Percentiles rank a stretch among this genome's conserved stretches.
These are phyloP conservation scores for Abortiporus biennis DNA, from an alignment of 1,284 basidiomycete genomes.

Conservation along the genomic window DNA sequence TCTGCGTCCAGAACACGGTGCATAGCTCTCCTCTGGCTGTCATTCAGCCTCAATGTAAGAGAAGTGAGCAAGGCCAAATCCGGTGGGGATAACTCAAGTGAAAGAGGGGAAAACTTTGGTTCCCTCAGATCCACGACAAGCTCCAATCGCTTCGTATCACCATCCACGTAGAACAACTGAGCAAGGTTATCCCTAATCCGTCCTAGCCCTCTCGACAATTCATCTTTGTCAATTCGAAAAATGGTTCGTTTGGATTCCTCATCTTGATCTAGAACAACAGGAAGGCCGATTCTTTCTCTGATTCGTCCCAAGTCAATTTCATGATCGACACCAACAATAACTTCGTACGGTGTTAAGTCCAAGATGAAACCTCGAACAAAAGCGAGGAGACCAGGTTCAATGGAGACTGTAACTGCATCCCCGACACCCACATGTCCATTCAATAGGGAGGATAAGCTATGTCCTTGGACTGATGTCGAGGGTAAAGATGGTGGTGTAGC, in stretches of 20 bases:
- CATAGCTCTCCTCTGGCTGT: constrained; percentile 73
- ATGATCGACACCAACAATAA: constrained; percentile 81
- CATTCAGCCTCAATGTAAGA: constrained; percentile 53
- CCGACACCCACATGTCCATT: constrained; percentile 75
- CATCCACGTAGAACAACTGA: constrained; percentile 79
- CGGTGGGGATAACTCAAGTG: constrained; percentile 6
- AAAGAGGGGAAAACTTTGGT: constrained; percentile 54
- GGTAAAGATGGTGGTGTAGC: too few relatives aligned
- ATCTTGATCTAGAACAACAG: constrained; percentile 6
- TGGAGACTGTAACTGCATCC: constrained; percentile 82
- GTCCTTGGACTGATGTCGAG: too few relatives aligned
- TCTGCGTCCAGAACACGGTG: constrained; percentile 69
- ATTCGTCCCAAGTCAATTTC: constrained; percentile 56
- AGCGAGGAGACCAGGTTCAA: constrained; percentile 80
- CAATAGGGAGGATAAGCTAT: too few relatives aligned
- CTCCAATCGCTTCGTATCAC: constrained; percentile 55
- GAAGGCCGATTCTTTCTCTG: constrained; percentile 28
- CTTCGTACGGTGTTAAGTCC: constrained; percentile 55
- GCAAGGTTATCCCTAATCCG: constrained; percentile 89
- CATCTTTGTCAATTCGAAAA: constrained; percentile 94
- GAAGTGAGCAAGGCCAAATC: constrained; percentile 3
- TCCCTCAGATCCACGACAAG: constrained; percentile 78
- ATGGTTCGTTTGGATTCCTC: constrained; percentile 34
- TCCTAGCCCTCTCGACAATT: constrained; percentile 82
- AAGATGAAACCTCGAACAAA: constrained; percentile 83